A percentile compares a stretch with the other conserved stretches of the same genome.
These are phyloP conservation scores for Corymbia maculata DNA, from an alignment of 345 rosid species.

Conservation along the genomic window DNA sequence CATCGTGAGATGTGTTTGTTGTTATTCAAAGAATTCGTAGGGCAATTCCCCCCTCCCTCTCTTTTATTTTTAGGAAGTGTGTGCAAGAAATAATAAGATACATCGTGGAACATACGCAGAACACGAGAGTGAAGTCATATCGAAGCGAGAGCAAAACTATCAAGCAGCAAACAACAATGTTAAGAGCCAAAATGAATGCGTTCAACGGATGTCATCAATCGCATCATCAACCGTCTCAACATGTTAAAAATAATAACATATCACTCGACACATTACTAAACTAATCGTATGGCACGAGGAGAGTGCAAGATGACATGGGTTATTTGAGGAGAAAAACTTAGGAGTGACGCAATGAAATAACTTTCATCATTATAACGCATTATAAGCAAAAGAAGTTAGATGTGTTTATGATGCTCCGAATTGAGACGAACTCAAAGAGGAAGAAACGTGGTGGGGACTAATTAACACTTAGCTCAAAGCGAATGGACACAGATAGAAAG, in stretches of 20 bases:
- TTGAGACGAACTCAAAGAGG: neutral
- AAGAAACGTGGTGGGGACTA: neutral
- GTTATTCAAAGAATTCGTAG: neutral
- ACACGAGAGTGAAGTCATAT: neutral
- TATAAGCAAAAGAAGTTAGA: neutral
- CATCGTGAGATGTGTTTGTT: neutral
- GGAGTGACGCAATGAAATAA: neutral
- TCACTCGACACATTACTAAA: neutral
- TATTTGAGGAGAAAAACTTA: neutral
- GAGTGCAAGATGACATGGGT: neutral
- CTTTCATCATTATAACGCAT: neutral
- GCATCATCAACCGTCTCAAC: accelerated
- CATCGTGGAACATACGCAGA: neutral
- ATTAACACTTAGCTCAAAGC: neutral
- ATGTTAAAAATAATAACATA: neutral
- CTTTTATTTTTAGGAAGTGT: neutral
- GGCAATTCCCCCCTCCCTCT: too few relatives aligned
- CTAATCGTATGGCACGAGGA: neutral
- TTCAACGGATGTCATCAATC: neutral
- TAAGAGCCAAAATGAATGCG: neutral
- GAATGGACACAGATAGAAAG: neutral
- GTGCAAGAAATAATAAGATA: too few relatives aligned
- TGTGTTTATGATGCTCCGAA: neutral
- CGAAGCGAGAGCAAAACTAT: neutral
- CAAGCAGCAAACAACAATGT: neutral